Evolutionary conservation across 2,329 filamentous ascomycete genomes (phyloP), one percentile per base, ranked within the genome.

Genomic region (Eutypa lata): DNA sequence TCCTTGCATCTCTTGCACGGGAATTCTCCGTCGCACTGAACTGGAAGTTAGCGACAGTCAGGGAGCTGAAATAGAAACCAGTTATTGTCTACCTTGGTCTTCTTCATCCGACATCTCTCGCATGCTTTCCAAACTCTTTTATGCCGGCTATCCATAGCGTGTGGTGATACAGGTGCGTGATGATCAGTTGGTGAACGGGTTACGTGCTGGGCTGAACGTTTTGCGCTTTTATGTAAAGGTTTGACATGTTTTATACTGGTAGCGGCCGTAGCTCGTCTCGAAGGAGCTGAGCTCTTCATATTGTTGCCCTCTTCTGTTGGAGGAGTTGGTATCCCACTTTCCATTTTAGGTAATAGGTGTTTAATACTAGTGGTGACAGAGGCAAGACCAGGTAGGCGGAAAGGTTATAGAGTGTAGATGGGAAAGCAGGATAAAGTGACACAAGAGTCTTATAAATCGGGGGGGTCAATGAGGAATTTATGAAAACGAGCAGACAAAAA

Each of bases 51-150:
- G 56, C 24, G 52, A 42, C 21, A 38, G n/a, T 56, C 31, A 53
- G 40, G 40, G 33, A n/a, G 40, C 33, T n/a, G n/a, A n/a, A n/a
- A n/a, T n/a, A n/a, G 24, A 51, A 35, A 37, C 43, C 55, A 33
- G 24, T 55, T 48, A 18, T 38, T 5, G 53, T 56, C 40, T 70
- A 83, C 82, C 82, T 86, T 86, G 50, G 83, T 87, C 74, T 87
- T 87, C 76, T 86, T 87, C 81, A 86, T 86, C 58, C 83, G 74
- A 73, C 83, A 87, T 59, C 83, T 73, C 69, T 86, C 82, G 58
- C 83, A 87, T 18, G 83, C 83, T 66, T 86, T 86, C 82, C 82
- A 86, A 51, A 86, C 82, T 59, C 83, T 74, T 73, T 86, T 86
- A 64, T 86, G 81, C 57, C 82, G 75, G 47, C 76, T 78, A 58